Evolutionary conservation across 495 filamentous ascomycete genomes (phyloP).

Genomic region (Penicillium fimorum): DNA sequence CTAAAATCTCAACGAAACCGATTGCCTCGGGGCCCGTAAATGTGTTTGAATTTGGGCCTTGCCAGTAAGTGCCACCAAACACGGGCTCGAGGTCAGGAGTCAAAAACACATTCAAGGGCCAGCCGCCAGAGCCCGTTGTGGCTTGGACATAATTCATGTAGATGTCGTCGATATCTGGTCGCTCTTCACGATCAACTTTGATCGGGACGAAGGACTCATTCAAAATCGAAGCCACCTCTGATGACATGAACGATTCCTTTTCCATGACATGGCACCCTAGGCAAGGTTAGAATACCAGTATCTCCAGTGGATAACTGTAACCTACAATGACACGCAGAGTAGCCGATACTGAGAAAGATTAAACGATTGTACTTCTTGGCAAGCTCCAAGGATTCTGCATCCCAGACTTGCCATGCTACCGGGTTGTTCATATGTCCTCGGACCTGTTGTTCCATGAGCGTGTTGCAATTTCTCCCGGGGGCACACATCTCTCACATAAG

Average conservation of each 20-base stretch:
- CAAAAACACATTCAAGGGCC: constrained; percentile 95
- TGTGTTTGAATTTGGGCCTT: constrained; percentile 64
- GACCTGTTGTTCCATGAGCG: constrained; percentile 50
- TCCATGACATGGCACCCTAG: constrained; percentile 92
- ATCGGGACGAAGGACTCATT: constrained; percentile 90
- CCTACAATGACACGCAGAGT: constrained; percentile 92
- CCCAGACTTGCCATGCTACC: constrained; percentile 93
- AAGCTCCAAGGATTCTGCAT: constrained; percentile 68
- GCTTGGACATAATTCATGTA: constrained; percentile 99
- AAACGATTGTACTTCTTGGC: constrained; percentile 79
- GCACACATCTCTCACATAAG: constrained; percentile 55
- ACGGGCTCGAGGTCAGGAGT: constrained; percentile 91
- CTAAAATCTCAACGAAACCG: constrained; percentile 75
- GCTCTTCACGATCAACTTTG: constrained; percentile 91
- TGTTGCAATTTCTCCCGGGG: not conserved
- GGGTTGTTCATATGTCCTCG: constrained; percentile 78
- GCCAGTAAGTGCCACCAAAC: constrained; percentile 97
- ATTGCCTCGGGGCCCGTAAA: constrained; percentile 53
- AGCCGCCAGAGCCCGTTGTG: constrained; percentile 87
- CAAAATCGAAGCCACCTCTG: constrained; percentile 73
- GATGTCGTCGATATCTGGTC: constrained; percentile 91
- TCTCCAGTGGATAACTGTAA: not conserved
- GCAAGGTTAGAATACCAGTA: constrained; percentile 13
- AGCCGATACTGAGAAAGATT: constrained; percentile 93
- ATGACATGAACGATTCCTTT: constrained; percentile 86